phyloP scores from a whole-genome alignment of 768 basidiomycete species.

The Nidularia sp. region DNA sequence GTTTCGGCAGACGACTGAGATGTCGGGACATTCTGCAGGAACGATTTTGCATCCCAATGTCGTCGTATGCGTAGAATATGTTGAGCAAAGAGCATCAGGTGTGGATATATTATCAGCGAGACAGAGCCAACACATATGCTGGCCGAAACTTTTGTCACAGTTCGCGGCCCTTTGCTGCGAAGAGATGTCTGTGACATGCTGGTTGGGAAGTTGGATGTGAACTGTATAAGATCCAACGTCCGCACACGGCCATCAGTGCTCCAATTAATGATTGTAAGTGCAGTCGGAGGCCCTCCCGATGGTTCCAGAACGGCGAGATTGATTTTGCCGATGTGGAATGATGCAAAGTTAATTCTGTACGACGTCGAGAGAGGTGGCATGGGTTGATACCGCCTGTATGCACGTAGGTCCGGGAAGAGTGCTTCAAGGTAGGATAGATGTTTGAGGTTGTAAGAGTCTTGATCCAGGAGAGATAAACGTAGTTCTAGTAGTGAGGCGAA shows the following conservation, averaged over 20 bases:
- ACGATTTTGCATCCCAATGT: conserved; percentile 16
- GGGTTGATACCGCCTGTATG: too few species aligned
- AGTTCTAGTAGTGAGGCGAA: conserved; percentile 9
- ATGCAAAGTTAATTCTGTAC: conserved; percentile 8
- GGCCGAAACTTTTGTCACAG: conserved; percentile 24
- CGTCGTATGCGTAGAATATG: conserved; percentile 47
- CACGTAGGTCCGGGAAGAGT: conserved; percentile 16
- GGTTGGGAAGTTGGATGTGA: conserved; percentile 14
- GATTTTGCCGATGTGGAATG: conserved; percentile 20
- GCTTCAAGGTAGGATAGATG: conserved; percentile 23
- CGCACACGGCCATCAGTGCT: conserved; percentile 15
- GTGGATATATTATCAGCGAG: conserved; percentile 44
- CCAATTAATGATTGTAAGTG: conserved; percentile 28
- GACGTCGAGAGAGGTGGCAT: background rate
- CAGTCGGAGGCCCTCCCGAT: conserved; percentile 23
- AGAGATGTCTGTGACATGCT: conserved; percentile 45
- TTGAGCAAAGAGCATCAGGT: conserved; percentile 57
- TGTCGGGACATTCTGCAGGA: conserved; percentile 1
- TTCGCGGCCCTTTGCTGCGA: conserved; percentile 25
- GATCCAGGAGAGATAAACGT: conserved; percentile 31
- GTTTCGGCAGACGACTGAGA: background rate
- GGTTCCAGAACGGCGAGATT: conserved; percentile 31
- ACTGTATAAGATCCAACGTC: conserved; percentile 20
- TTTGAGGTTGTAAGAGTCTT: conserved; percentile 30
- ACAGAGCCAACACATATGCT: conserved; percentile 36